Base-by-base conservation (phyloP, 139 green algal genomes). In the Monoraphidium neglectum region DNA sequence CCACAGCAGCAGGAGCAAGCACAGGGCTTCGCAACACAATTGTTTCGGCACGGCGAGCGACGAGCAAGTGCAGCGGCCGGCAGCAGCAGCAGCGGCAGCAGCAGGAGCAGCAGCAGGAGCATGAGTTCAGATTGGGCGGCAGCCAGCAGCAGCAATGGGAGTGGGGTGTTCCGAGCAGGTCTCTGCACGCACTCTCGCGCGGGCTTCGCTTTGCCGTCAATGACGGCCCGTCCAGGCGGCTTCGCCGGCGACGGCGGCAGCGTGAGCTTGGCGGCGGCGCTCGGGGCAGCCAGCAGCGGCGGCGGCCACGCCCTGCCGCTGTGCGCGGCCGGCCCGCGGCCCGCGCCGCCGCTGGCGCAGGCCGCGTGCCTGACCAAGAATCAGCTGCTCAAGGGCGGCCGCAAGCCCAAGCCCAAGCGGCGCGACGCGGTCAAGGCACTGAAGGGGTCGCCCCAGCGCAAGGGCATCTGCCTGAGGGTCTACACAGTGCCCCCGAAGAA, bases 401-500 rank as follows among this genome's bases (percentile, higher is more conserved):
- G 72, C 23, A n/a, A 37, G 32, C 40, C 40, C 18, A 78, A 78
- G 64, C 72, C 72, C 13, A 43, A 30, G 30, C 63, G 72, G 26
- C 43, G 72, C 72, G 54, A 78, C 36, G 32, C 72, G 35, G 64
- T 28, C 26, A 72, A 80, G 74, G 72, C 77, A 36, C 67, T 90
- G 28, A 46, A 84, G 13, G 80, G 80, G 32, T 40, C 23, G 24
- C 86, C 86, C 1, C 81, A 72, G 40, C 76, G 76, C 76, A 76
- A 76, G 76, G 76, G 76, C 28, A 62, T 80, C 38, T 80, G 75
- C 70, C 15, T 86, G 51, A 62, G 76, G 18, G 86, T 91, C 4
- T 91, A 89, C 79, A 89, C 83, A 0, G 83, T 72, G 15, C 68
- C 83, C 0, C 86, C 86, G 26, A 91, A 91, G 66, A 91, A 91